These are phyloP conservation scores for Mortierella sp. DNA, from an alignment of 371 early-diverging fungal genomes.

Conservation along the genomic window DNA sequence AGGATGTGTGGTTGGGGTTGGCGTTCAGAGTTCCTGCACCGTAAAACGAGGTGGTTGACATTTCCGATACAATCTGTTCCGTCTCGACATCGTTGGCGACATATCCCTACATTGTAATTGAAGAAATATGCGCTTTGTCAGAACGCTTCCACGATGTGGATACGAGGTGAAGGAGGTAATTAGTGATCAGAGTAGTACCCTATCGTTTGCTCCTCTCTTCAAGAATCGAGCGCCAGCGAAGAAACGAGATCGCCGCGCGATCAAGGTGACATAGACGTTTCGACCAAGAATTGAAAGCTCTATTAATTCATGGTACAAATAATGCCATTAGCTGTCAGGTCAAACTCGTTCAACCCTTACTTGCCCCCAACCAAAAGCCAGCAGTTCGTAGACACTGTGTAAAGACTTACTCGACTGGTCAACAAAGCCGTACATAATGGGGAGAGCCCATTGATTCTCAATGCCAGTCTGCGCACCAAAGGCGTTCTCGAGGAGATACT, in stretches of 20 bases:
- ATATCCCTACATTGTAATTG: constrained; percentile 72
- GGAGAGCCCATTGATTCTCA: constrained; percentile 88
- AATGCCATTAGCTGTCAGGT: not conserved
- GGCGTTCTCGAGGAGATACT: constrained; percentile 82
- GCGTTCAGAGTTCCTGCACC: constrained; percentile 47
- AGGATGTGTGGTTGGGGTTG: constrained; percentile 89
- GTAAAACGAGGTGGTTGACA: constrained; percentile 83
- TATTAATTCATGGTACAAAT: constrained; percentile 8
- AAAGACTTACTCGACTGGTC: constrained; percentile 88
- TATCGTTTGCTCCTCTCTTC: constrained; percentile 95
- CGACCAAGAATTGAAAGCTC: constrained; percentile 76
- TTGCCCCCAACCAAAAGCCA: not conserved
- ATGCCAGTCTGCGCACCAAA: constrained; percentile 71
- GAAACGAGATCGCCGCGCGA: constrained; percentile 93
- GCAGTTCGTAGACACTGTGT: not conserved
- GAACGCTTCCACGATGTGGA: not conserved
- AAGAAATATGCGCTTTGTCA: not conserved
- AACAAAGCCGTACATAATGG: constrained; percentile 96
- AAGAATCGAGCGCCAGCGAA: constrained; percentile 98
- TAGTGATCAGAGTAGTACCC: constrained; percentile 50
- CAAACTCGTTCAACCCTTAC: not conserved
- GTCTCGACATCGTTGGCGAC: constrained; percentile 99
- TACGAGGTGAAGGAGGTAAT: not conserved
- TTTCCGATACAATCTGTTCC: constrained; percentile 96
- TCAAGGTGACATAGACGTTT: constrained; percentile 90